Evolutionary conservation across 257 asterid species (phyloP).

Genomic region (Henckelia pumila): DNA sequence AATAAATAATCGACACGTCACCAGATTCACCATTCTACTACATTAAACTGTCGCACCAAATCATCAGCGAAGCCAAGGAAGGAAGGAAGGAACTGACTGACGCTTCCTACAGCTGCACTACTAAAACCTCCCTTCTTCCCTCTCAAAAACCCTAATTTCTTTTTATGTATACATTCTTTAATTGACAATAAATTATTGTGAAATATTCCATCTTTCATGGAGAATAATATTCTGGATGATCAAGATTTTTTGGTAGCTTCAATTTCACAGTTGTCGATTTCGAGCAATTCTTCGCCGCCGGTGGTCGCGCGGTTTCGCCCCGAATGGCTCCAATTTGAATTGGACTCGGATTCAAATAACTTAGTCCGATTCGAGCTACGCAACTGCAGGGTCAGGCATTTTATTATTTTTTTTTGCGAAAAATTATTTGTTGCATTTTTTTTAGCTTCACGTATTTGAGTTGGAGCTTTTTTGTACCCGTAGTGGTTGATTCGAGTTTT

Average conservation of each 20-base stretch:
- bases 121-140: slow-evolving; percentile 20
- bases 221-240: slow-evolving; percentile 41
- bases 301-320: slow-evolving; percentile 62
- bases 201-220: slow-evolving; percentile 30
- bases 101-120: not conserved
- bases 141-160: slow-evolving; percentile 43
- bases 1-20: slow-evolving; percentile 27
- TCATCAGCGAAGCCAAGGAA: slow-evolving; percentile 35
- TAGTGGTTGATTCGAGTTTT: not conserved
- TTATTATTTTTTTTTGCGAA: slow-evolving; percentile 4
- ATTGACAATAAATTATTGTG: not conserved
- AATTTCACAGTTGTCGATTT: slow-evolving; percentile 63
- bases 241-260: slow-evolving; percentile 68
- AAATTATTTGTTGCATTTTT: slow-evolving; percentile 1
- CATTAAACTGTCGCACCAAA: not conserved
- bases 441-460: not conserved
- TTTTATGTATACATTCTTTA: not conserved
- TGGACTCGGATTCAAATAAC: slow-evolving; percentile 45
- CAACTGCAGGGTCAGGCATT: slow-evolving; percentile 41
- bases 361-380: slow-evolving; percentile 55
- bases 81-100: too few species aligned
- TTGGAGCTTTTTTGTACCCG: not conserved
- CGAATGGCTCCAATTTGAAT: slow-evolving; percentile 55
- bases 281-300: slow-evolving; percentile 54
- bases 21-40: slow-evolving; percentile 8